Percentiles rank a stretch among this genome's conserved stretches.
Evolutionary conservation across 2,329 filamentous ascomycete species (phyloP).

Genomic region (Cladophialophora chaetospira): DNA sequence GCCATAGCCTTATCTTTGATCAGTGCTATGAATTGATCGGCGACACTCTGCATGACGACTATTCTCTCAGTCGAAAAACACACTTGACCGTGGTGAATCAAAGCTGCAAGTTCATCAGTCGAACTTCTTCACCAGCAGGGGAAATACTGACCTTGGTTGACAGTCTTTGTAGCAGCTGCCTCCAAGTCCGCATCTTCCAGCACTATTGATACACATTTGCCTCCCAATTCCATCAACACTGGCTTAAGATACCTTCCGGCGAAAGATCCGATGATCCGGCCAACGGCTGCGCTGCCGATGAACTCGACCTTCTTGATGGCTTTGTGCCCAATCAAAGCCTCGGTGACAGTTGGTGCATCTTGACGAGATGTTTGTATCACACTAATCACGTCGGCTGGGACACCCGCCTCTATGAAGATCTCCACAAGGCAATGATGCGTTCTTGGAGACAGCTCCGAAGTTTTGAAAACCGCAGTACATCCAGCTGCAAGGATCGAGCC

Average conservation of each 20-base stretch:
- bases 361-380: constrained; percentile 62
- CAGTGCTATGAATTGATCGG: too few relatives aligned
- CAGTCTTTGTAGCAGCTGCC: constrained; percentile 27
- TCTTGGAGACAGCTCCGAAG: constrained; percentile 65
- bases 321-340: constrained; percentile 65
- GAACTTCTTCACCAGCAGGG: constrained; percentile 17
- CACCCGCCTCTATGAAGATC: constrained; percentile 70
- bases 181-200: constrained; percentile 71
- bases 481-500: constrained; percentile 49
- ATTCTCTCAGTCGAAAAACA: too few relatives aligned
- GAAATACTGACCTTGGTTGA: constrained; percentile 24
- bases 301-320: constrained; percentile 74
- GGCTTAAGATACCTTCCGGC: constrained; percentile 77
- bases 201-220: constrained; percentile 76
- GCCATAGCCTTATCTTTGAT: too few relatives aligned
- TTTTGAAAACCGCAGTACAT: constrained; percentile 73
- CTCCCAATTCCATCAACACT: constrained; percentile 76
- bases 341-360: constrained; percentile 68
- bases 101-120: too few relatives aligned
- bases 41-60: too few relatives aligned
- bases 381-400: constrained; percentile 74
- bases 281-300: constrained; percentile 71
- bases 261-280: constrained; percentile 68
- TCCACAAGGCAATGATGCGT: constrained; percentile 63
- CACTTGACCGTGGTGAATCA: too few relatives aligned